Evolutionary conservation across 164 flowering plant genomes (phyloP).

Genomic region (Chimonanthus praecox): DNA sequence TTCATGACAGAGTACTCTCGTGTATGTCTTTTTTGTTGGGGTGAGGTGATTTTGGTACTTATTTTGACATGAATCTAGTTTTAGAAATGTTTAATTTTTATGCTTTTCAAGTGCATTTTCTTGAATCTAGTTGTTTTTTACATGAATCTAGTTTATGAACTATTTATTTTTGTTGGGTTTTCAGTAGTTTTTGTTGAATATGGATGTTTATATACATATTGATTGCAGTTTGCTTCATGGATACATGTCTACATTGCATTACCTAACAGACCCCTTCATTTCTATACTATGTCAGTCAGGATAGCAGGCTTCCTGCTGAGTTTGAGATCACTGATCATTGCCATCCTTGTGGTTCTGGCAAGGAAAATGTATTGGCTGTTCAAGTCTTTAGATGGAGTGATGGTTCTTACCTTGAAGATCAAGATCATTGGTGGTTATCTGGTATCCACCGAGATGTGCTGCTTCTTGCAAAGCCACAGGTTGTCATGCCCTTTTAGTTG

Average conservation of each 20-base stretch:
- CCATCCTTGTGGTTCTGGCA: slow-evolving; percentile 57
- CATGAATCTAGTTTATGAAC: neutral
- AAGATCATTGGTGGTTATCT: slow-evolving; percentile 99
- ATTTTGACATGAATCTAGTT: too few relatives aligned
- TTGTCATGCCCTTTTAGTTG: slow-evolving; percentile 20
- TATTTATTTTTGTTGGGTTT: neutral
- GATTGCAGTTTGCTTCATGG: neutral
- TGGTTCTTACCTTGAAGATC: slow-evolving; percentile 99
- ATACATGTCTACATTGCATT: neutral
- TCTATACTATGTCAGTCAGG: slow-evolving; percentile 62
- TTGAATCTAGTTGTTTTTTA: too few relatives aligned
- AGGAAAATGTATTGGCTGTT: slow-evolving; percentile 80
- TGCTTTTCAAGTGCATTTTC: too few relatives aligned
- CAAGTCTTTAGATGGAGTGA: slow-evolving; percentile 98
- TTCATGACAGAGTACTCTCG: too few relatives aligned
- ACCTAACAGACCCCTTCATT: slow-evolving; percentile 6
- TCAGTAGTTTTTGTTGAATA: neutral
- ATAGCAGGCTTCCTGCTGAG: slow-evolving; percentile 95
- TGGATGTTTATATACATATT: neutral
- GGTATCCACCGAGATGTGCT: slow-evolving; percentile 97
- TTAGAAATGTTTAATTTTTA: too few relatives aligned
- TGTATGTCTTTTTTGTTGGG: too few relatives aligned
- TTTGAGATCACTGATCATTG: slow-evolving; percentile 90
- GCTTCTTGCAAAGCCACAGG: slow-evolving; percentile 92
- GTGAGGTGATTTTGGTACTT: too few relatives aligned